A percentile compares a stretch with the other conserved stretches of the same genome.
Evolutionary conservation across 192 early-diverging fungal genomes (phyloP).

Genomic region (Gonapodya prolifera): DNA sequence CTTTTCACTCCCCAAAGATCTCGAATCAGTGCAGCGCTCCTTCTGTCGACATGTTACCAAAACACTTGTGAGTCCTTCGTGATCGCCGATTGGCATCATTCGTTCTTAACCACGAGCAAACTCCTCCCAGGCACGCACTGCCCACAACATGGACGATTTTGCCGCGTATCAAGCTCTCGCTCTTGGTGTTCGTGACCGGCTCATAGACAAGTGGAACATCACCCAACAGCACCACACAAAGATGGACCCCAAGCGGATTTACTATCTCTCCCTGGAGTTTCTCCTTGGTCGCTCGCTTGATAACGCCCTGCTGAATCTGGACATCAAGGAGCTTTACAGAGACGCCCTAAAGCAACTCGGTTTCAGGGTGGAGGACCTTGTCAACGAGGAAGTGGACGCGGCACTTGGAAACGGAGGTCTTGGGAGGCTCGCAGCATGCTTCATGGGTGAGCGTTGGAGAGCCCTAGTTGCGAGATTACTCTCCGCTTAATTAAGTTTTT

Average conservation of each 20-base stretch:
- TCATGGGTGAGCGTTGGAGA: slow-evolving; percentile 43
- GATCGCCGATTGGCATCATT: neutral
- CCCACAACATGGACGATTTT: slow-evolving; percentile 84
- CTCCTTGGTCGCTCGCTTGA: slow-evolving; percentile 93
- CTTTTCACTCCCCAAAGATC: slow-evolving; percentile 31
- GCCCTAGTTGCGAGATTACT: neutral
- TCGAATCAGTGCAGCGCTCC: slow-evolving; percentile 61
- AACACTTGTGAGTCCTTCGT: slow-evolving; percentile 38
- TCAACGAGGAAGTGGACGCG: slow-evolving; percentile 89
- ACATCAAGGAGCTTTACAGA: slow-evolving; percentile 65
- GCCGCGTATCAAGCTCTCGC: slow-evolving; percentile 88
- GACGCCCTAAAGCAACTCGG: slow-evolving; percentile 63
- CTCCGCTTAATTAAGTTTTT: neutral
- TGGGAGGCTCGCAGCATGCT: slow-evolving; percentile 91
- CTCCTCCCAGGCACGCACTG: slow-evolving; percentile 56
- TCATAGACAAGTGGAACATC: slow-evolving; percentile 87
- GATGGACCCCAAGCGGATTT: slow-evolving; percentile 81
- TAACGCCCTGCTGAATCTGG: slow-evolving; percentile 84
- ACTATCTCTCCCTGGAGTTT: slow-evolving; percentile 98
- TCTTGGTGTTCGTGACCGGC: slow-evolving; percentile 78
- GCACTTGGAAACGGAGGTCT: slow-evolving; percentile 96
- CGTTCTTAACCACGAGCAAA: neutral
- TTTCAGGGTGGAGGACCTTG: slow-evolving; percentile 82
- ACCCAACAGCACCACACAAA: slow-evolving; percentile 78
- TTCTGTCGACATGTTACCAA: slow-evolving; percentile 83